Evolutionary conservation across 345 rosid species (phyloP).

Genomic region (Boechera stricta): DNA sequence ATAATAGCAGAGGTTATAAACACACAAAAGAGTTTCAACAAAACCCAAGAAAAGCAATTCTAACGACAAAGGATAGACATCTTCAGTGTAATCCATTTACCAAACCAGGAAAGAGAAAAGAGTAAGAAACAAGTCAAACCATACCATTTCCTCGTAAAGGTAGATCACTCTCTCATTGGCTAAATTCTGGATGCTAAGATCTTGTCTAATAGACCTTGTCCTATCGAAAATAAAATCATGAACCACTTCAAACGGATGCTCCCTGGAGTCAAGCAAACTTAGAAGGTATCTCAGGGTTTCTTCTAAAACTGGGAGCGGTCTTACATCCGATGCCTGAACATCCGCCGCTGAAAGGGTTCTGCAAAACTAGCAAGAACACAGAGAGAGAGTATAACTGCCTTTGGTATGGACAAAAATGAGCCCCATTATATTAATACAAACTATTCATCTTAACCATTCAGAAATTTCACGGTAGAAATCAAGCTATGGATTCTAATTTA

Average conservation of each 20-base stretch:
- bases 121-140: constrained; percentile 35
- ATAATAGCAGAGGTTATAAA: background rate
- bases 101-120: background rate
- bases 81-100: background rate
- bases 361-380: constrained; percentile 70
- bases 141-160: constrained; percentile 89
- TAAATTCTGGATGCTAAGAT: constrained; percentile 86
- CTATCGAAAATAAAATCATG: constrained; percentile 96
- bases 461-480: background rate
- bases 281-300: constrained; percentile 76
- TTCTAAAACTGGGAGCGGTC: constrained; percentile 78
- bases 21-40: constrained; percentile 13
- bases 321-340: constrained; percentile 63
- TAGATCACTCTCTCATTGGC: constrained; percentile 59
- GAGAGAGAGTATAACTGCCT: constrained; percentile 20
- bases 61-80: background rate
- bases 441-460: background rate
- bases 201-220: constrained; percentile 94
- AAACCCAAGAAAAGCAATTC: constrained; percentile 10
- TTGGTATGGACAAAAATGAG: background rate
- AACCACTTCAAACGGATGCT: constrained; percentile 75
- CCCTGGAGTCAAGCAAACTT: constrained; percentile 59
- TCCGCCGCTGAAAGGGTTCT: constrained; percentile 75
- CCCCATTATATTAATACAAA: constrained; percentile 1
- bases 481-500: constrained; percentile 1